Conservation (phyloP, 148 eudicot genomes). For the Bassia scoparia region DNA sequence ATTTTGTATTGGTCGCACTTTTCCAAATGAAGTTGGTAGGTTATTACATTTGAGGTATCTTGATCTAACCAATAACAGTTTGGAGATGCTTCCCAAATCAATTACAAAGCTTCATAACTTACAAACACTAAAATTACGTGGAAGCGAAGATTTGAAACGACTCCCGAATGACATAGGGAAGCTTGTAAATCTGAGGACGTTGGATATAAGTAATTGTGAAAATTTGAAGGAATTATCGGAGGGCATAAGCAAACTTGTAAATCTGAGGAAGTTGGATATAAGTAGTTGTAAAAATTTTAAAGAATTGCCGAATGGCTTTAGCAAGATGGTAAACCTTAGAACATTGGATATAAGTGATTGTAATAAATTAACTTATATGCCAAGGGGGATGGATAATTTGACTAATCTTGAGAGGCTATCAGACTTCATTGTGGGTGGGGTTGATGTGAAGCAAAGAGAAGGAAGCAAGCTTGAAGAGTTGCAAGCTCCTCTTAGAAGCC, state of each 20-base stretch:
- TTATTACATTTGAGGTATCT: conserved; percentile 23
- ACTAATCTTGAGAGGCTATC: conserved; percentile 7
- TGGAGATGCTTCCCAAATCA: not conserved
- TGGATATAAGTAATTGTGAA: too few species aligned
- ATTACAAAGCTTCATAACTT: not conserved
- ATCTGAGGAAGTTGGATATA: too few species aligned
- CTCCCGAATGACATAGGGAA: too few species aligned
- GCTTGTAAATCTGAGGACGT: too few species aligned
- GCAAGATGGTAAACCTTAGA: conserved; percentile 21
- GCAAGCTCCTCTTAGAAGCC: not conserved
- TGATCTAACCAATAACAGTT: conserved; percentile 2
- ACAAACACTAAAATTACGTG: conserved; percentile 5
- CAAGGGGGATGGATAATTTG: conserved; percentile 18
- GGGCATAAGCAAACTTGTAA: too few species aligned
- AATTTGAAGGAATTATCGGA: too few species aligned
- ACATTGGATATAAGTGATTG: not conserved
- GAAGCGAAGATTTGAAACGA: too few species aligned
- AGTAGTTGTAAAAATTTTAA: too few species aligned
- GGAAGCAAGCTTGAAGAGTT: not conserved
- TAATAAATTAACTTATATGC: conserved; percentile 10
- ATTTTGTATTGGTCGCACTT: not conserved
- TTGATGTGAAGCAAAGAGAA: not conserved
- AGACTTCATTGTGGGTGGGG: not conserved
- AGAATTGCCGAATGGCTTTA: conserved; percentile 21
- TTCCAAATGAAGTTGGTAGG: conserved; percentile 8